Base-by-base conservation (phyloP, 768 basidiomycete species). In the Kwoniella sp. region DNA sequence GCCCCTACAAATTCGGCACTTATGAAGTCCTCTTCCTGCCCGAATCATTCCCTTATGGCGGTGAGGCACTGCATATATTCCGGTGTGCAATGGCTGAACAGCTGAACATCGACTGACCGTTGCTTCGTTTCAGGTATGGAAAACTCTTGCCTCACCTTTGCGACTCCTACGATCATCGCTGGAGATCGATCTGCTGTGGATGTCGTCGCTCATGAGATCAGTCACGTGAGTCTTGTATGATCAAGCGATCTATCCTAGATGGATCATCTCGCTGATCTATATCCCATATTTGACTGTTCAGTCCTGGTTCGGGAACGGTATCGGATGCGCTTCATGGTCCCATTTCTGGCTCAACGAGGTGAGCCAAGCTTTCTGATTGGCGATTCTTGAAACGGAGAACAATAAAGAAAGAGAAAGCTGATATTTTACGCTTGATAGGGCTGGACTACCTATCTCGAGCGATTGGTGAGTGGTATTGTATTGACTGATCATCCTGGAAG, bases 391-490 rank as follows among this genome's bases (percentile, higher is more conserved):
- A n/a, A n/a, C n/a, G n/a, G n/a, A n/a, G n/a, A n/a, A n/a, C n/a
- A n/a, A 25, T 27, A 24, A 40, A 29, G 22, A 25, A 15, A 24
- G 33, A 13, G 40, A 44, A 19, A 6, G 57, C 60, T 60, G 65
- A 63, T 36, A 1, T 17, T 7, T 19, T 3, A 9, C 40, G 8
- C 33, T 25, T 2, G 25, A 9, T 30, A 93, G 82, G 80, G 92
- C 26, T 94, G 90, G 89, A 96, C 94, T 30, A 93, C 90, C 0
- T 97, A 93, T 74, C 87, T 90, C 29, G 94, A 98, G 77, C 87
- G 92, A 17, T 80, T 95, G 8, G 63, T 73, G 27, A 54, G 71
- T 19, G 58, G n/a, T 26, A 33, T 25, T 24, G 40, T 5, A 52
- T 36, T 21, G 27, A 40, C 40, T 24, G n/a, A n/a, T n/a, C n/a